Evolutionary conservation across 768 basidiomycete genomes (phyloP).

Genomic region (Ephemerocybe angulata): DNA sequence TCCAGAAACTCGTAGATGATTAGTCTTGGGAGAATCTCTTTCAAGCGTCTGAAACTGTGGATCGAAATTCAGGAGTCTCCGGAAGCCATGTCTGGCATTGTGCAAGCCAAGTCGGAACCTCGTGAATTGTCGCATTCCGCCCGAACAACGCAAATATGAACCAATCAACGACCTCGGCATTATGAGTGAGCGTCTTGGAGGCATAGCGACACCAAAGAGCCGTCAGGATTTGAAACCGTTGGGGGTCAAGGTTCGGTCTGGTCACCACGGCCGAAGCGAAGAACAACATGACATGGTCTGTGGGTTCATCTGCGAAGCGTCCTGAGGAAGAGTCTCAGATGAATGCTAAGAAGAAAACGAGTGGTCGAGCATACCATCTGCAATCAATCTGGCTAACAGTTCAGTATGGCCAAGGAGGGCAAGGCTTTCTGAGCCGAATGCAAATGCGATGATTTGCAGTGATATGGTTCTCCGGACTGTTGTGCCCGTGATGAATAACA

Average conservation of each 20-base stretch:
- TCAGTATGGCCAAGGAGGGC: neutral
- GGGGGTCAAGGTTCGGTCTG: neutral
- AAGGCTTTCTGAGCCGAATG: neutral
- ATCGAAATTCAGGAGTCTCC: too few species aligned
- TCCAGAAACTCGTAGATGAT: too few species aligned
- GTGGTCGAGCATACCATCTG: neutral
- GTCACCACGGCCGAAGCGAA: neutral
- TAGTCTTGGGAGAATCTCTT: too few species aligned
- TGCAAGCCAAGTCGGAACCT: neutral
- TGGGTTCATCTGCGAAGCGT: neutral
- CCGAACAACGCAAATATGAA: neutral
- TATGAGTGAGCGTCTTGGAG: neutral
- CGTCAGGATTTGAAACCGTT: neutral
- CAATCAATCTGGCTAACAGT: neutral
- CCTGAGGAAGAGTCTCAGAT: neutral
- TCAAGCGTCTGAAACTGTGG: too few species aligned
- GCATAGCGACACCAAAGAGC: neutral
- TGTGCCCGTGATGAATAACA: neutral
- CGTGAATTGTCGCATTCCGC: neutral
- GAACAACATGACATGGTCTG: neutral
- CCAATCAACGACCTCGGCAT: neutral
- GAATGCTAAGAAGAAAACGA: neutral
- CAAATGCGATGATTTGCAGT: neutral
- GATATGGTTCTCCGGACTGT: neutral
- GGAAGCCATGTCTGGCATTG: neutral